Percentiles rank a stretch among this genome's conserved stretches.
These are phyloP conservation scores for Aspergillus sp. DNA, from an alignment of 2,329 filamentous ascomycete species.

Conservation along the genomic window DNA sequence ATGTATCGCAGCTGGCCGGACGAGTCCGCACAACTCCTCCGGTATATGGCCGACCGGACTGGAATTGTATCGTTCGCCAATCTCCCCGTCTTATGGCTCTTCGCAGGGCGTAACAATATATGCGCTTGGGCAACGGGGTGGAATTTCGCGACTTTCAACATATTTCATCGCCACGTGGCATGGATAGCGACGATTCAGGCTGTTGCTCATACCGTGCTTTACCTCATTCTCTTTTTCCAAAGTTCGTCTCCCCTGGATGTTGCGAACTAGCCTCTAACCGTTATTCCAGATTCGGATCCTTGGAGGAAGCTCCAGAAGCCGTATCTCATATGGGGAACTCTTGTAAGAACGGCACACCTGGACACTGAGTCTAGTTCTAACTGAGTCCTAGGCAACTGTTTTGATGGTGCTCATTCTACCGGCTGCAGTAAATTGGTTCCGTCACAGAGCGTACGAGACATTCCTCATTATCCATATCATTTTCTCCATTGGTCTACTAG, in stretches of 20 bases:
- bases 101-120: slow-evolving; percentile 66
- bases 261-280: neutral
- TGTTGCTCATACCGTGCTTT: slow-evolving; percentile 62
- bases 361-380: neutral
- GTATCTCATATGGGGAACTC: slow-evolving; percentile 32
- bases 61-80: slow-evolving; percentile 65
- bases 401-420: slow-evolving; percentile 44
- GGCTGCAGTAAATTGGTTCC: slow-evolving; percentile 49
- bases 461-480: slow-evolving; percentile 43
- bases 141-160: slow-evolving; percentile 66
- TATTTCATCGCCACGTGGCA: slow-evolving; percentile 67
- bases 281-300: slow-evolving; percentile 22
- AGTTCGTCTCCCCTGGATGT: slow-evolving; percentile 14
- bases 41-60: slow-evolving; percentile 63
- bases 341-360: slow-evolving; percentile 17
- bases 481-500: slow-evolving; percentile 40
- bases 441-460: slow-evolving; percentile 45
- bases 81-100: slow-evolving; percentile 65
- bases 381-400: slow-evolving; percentile 26
- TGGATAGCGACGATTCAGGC: slow-evolving; percentile 62
- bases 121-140: slow-evolving; percentile 68
- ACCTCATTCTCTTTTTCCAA: slow-evolving; percentile 44
- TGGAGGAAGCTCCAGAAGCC: slow-evolving; percentile 27
- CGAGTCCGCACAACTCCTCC: slow-evolving; percentile 42
- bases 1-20: slow-evolving; percentile 27